A percentile compares a stretch with the other conserved stretches of the same genome.
Conservation (phyloP, 805 yeast genomes). For the Wickerhamiella sergipiensis region DNA sequence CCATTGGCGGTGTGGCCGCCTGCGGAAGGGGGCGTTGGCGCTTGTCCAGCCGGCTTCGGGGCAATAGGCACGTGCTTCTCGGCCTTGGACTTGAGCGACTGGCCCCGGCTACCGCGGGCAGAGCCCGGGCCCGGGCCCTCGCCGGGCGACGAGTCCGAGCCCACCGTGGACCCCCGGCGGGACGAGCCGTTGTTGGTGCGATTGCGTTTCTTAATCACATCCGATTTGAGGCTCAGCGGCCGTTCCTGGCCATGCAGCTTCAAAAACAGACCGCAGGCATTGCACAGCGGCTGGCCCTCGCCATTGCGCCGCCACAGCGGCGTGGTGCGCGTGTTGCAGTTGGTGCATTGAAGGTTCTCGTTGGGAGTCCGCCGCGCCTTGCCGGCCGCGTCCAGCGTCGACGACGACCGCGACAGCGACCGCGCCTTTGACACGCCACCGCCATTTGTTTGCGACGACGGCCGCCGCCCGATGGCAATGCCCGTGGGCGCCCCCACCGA, state of each 20-base stretch:
- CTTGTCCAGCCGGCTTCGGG: conserved; percentile 14
- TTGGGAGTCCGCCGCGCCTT: background rate
- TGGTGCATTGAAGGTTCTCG: conserved; percentile 42
- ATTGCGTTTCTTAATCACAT: conserved; percentile 87
- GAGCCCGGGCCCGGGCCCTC: background rate
- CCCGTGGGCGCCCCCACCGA: background rate
- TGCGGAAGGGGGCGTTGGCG: background rate
- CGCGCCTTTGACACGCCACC: background rate
- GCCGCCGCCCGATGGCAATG: background rate
- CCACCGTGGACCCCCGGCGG: conserved; percentile 1
- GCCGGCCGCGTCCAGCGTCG: background rate
- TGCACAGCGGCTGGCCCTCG: conserved; percentile 87
- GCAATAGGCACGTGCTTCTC: conserved; percentile 14
- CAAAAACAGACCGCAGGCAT: conserved; percentile 89
- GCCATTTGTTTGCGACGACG: background rate
- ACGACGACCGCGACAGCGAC: conserved; percentile 1
- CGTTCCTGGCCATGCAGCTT: conserved; percentile 92
- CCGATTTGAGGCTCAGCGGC: conserved; percentile 85
- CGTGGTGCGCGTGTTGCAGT: conserved; percentile 84
- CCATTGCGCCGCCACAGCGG: conserved; percentile 94
- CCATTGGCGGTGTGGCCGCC: background rate
- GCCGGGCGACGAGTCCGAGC: background rate
- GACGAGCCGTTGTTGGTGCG: conserved; percentile 25
- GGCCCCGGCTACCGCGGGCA: background rate
- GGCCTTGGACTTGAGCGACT: background rate